Evolutionary conservation across 2,329 filamentous ascomycete genomes (phyloP).

Genomic region (Pseudopithomyces chartarum): DNA sequence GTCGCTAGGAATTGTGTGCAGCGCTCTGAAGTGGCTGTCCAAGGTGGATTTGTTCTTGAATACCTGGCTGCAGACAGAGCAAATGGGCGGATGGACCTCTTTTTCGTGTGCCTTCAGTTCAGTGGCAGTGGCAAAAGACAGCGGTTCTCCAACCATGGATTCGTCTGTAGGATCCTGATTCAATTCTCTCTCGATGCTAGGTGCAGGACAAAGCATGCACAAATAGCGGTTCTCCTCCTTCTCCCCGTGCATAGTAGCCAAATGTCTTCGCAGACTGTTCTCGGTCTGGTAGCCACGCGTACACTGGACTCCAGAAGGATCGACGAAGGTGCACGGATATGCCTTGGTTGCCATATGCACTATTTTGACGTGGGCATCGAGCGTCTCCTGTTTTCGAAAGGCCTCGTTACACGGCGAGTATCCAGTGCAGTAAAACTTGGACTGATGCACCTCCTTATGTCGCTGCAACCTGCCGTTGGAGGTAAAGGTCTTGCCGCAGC

Average conservation of each 20-base stretch:
- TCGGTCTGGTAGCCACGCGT: slow-evolving; percentile 73
- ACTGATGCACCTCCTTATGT: slow-evolving; percentile 79
- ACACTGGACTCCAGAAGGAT: slow-evolving; percentile 64
- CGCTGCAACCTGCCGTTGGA: slow-evolving; percentile 78
- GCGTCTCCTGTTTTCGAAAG: slow-evolving; percentile 86
- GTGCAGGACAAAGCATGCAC: slow-evolving; percentile 70
- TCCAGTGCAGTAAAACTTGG: slow-evolving; percentile 74
- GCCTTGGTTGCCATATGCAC: slow-evolving; percentile 75
- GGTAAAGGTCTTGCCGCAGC: slow-evolving; percentile 80
- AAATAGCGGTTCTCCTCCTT: slow-evolving; percentile 61
- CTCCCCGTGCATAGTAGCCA: slow-evolving; percentile 70
- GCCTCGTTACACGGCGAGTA: slow-evolving; percentile 73
- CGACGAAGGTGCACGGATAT: slow-evolving; percentile 69
- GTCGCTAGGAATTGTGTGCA: slow-evolving; percentile 57
- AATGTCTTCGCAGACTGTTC: slow-evolving; percentile 72
- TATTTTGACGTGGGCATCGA: slow-evolving; percentile 79
- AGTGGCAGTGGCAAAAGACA: slow-evolving; percentile 70
- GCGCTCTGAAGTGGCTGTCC: slow-evolving; percentile 72
- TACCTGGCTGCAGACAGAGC: slow-evolving; percentile 72
- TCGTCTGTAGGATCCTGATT: slow-evolving; percentile 30
- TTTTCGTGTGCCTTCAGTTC: slow-evolving; percentile 76
- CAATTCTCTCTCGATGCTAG: slow-evolving; percentile 39
- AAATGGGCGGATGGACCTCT: slow-evolving; percentile 72
- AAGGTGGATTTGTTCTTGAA: slow-evolving; percentile 63
- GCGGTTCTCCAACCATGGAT: slow-evolving; percentile 19